A percentile compares a stretch with the other conserved stretches of the same genome.
Evolutionary conservation across 2,329 filamentous ascomycete species (phyloP).

Genomic region (Penicillium paneum): DNA sequence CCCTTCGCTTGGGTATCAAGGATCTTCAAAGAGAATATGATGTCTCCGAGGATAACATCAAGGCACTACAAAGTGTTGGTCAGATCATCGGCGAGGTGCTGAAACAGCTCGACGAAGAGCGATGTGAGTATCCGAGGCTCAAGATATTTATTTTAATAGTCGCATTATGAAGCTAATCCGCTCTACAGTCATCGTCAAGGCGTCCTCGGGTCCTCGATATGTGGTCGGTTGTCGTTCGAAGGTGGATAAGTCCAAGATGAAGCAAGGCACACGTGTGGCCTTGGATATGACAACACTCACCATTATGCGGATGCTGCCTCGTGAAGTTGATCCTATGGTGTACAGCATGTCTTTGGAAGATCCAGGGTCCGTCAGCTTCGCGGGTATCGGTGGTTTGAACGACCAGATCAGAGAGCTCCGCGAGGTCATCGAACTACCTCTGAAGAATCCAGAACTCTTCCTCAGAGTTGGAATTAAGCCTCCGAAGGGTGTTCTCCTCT

Average conservation of each 20-base stretch:
- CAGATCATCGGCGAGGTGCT: slow-evolving; percentile 99
- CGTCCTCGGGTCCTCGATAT: slow-evolving; percentile 93
- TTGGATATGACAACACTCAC: slow-evolving; percentile 99
- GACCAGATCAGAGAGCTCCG: slow-evolving; percentile 96
- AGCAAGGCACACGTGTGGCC: slow-evolving; percentile 95
- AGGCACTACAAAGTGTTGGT: slow-evolving; percentile 95
- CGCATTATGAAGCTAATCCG: slow-evolving; percentile 18
- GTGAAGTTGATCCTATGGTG: slow-evolving; percentile 95
- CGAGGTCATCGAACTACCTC: slow-evolving; percentile 94
- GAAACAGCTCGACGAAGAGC: slow-evolving; percentile 97
- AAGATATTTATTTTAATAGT: slow-evolving; percentile 6
- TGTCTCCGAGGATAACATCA: slow-evolving; percentile 98
- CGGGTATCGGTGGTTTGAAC: slow-evolving; percentile 93
- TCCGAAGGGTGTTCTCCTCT: slow-evolving; percentile 93
- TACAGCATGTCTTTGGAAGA: slow-evolving; percentile 99
- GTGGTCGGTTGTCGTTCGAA: slow-evolving; percentile 98
- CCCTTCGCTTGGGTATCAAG: slow-evolving; percentile 91
- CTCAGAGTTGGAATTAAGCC: slow-evolving; percentile 96
- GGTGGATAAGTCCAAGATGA: slow-evolving; percentile 94
- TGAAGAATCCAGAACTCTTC: slow-evolving; percentile 99
- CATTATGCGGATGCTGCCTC: slow-evolving; percentile 99
- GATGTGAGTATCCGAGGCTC: slow-evolving; percentile 64
- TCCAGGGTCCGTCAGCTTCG: slow-evolving; percentile 95
- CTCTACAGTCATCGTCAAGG: slow-evolving; percentile 86
- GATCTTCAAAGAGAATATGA: slow-evolving; percentile 92